Evolutionary conservation across 2,329 filamentous ascomycete species (phyloP), one percentile per base, ranked within the genome.

Genomic region (Tolypocladium cylindrosporum): DNA sequence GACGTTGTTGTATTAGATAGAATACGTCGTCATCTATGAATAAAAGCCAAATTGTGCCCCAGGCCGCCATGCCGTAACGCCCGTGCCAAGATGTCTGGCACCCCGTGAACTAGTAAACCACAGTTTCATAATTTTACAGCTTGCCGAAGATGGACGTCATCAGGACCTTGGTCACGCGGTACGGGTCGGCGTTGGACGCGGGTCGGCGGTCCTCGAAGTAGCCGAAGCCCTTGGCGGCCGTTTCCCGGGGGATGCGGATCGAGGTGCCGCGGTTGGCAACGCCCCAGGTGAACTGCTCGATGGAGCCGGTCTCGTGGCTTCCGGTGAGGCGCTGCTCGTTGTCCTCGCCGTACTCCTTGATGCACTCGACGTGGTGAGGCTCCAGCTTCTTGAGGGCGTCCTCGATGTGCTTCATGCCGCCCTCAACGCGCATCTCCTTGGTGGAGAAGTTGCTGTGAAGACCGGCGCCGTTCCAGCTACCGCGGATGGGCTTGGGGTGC

Each of bases 341-440:
- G 74, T 92, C 93, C 81, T 96, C 90, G 70, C 94, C 91, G 73
- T 96, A 96, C 66, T 96, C 91, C 66, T 88, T 87, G 76, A 96
- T 96, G 84, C 90, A 92, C 81, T 91, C 88, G 65, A 77, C 75
- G 77, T 91, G 88, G 68, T 88, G 87, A 62, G 80, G 81, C 76
- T 89, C 88, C 21, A 92, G 85, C 78, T 90, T 91, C 85, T 90
- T 88, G 78, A 92, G 88, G 57, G 86, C 86, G 55, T 83, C 83
- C 76, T 97, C 92, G 65, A 99, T 99, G 75, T 84, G 77, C 86
- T 96, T 95, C 87, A 97, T 94, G 72, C 94, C 94, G 68, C 92
- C 92, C 65, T 96, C 91, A 57, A 80, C 81, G 69, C 94, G 91
- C 84, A 94, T 99, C 68, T 87, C 85, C 74, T 87, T 84, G 68